A percentile compares a stretch with the other conserved stretches of the same genome.
Conservation (phyloP, 495 filamentous ascomycete genomes). For the Acidiella bohemica region DNA sequence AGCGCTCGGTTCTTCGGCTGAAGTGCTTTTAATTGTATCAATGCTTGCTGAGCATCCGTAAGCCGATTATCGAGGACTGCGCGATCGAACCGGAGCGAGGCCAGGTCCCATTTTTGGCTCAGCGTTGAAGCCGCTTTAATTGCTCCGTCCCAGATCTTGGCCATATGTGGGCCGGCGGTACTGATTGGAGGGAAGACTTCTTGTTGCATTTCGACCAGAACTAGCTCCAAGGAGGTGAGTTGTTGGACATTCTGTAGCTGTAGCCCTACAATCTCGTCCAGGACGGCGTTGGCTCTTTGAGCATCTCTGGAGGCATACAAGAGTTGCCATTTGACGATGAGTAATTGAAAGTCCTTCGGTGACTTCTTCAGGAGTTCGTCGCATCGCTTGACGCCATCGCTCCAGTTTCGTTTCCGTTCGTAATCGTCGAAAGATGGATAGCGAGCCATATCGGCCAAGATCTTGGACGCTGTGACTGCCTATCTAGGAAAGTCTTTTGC, state of each 20-base stretch:
- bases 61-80: slow-evolving; percentile 7
- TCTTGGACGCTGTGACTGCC: too few relatives aligned
- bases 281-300: not conserved
- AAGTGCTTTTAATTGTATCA: slow-evolving; percentile 18
- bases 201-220: not conserved
- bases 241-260: slow-evolving; percentile 4
- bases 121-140: not conserved
- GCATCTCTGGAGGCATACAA: slow-evolving; percentile 1
- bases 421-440: slow-evolving; percentile 19
- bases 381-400: slow-evolving; percentile 15
- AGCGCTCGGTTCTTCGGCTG: slow-evolving; percentile 14
- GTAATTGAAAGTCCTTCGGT: slow-evolving; percentile 8
- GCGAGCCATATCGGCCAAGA: slow-evolving; percentile 13
- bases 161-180: slow-evolving; percentile 4
- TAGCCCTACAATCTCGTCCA: slow-evolving; percentile 1
- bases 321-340: slow-evolving; percentile 9
- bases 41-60: slow-evolving; percentile 12
- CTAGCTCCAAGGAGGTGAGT: slow-evolving; percentile 3
- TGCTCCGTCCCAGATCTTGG: slow-evolving; percentile 15
- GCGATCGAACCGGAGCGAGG: slow-evolving; percentile 9
- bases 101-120: slow-evolving; percentile 4
- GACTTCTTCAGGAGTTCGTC: slow-evolving; percentile 10
- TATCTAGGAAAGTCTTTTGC: too few relatives aligned
- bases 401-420: slow-evolving; percentile 7
- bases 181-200: slow-evolving; percentile 4